Evolutionary conservation across 2,329 filamentous ascomycete genomes (phyloP).

Genomic region (Chaetomiaceae sp.): DNA sequence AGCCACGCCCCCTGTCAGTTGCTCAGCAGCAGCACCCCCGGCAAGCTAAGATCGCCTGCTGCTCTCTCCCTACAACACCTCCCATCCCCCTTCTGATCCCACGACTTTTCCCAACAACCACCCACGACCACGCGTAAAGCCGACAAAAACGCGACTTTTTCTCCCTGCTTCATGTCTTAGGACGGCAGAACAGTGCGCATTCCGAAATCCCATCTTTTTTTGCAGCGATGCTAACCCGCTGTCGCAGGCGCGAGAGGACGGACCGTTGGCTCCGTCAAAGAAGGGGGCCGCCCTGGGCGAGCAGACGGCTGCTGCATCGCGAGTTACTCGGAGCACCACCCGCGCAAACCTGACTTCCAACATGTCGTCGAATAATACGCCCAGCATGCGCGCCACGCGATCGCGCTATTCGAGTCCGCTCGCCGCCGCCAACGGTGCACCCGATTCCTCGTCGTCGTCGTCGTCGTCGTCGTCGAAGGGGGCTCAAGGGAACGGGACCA

Average conservation of each 20-base stretch:
- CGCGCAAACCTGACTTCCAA: slow-evolving; percentile 11
- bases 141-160: slow-evolving; percentile 26
- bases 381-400: slow-evolving; percentile 47
- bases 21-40: slow-evolving; percentile 24
- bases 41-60: slow-evolving; percentile 19
- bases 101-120: slow-evolving; percentile 20
- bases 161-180: slow-evolving; percentile 20
- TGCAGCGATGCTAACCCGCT: slow-evolving; percentile 24
- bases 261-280: slow-evolving; percentile 22
- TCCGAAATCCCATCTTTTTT: slow-evolving; percentile 3
- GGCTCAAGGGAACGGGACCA: slow-evolving; percentile 13
- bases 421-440: slow-evolving; percentile 30
- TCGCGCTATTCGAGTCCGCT: slow-evolving; percentile 56
- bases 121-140: slow-evolving; percentile 25
- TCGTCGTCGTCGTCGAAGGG: slow-evolving; percentile 1
- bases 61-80: slow-evolving; percentile 17
- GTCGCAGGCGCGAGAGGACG: slow-evolving; percentile 26
- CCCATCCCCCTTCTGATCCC: slow-evolving; percentile 1
- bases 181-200: slow-evolving; percentile 25
- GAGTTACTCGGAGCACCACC: background rate
- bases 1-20: slow-evolving; percentile 22
- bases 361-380: slow-evolving; percentile 28
- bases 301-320: slow-evolving; percentile 10
- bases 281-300: slow-evolving; percentile 23
- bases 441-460: slow-evolving; percentile 16